Conservation (phyloP, 1,284 basidiomycete genomes). For the Golubevia sp. region DNA sequence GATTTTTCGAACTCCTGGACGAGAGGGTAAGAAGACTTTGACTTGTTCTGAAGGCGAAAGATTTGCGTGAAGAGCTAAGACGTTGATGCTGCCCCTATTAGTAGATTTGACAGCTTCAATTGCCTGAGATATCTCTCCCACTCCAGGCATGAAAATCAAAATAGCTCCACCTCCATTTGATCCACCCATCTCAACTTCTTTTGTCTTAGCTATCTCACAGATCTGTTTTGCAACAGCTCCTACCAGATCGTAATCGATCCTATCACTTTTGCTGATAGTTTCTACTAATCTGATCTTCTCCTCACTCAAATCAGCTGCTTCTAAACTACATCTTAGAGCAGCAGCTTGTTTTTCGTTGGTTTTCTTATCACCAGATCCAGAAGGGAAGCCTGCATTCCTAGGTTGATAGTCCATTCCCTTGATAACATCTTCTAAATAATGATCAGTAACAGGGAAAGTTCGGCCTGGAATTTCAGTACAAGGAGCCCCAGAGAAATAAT, state of each 20-base stretch:
- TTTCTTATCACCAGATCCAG: slow-evolving; percentile 33
- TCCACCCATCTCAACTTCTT: slow-evolving; percentile 64
- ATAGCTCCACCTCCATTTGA: slow-evolving; percentile 66
- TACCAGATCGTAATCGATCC: slow-evolving; percentile 79
- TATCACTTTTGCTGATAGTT: slow-evolving; percentile 69
- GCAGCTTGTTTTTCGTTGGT: slow-evolving; percentile 60
- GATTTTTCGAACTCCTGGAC: slow-evolving; percentile 73
- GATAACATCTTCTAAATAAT: slow-evolving; percentile 81
- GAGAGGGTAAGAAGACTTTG: slow-evolving; percentile 72
- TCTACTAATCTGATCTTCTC: slow-evolving; percentile 69
- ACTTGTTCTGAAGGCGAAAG: slow-evolving; percentile 83
- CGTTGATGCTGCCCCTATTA: slow-evolving; percentile 65
- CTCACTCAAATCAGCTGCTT: slow-evolving; percentile 68
- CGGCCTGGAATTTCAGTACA: slow-evolving; percentile 79
- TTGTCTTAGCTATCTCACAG: slow-evolving; percentile 66
- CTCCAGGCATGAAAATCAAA: slow-evolving; percentile 83
- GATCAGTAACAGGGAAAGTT: slow-evolving; percentile 60
- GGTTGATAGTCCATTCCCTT: slow-evolving; percentile 53
- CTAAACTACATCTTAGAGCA: slow-evolving; percentile 66
- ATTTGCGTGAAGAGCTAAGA: slow-evolving; percentile 88
- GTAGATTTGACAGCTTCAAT: slow-evolving; percentile 70
- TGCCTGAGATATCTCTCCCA: slow-evolving; percentile 67
- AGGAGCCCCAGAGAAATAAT: slow-evolving; percentile 81
- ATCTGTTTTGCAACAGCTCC: slow-evolving; percentile 73
- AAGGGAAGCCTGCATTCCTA: not conserved